Base-by-base conservation (phyloP, 371 early-diverging fungal genomes). In the Rhizopus sp. region DNA sequence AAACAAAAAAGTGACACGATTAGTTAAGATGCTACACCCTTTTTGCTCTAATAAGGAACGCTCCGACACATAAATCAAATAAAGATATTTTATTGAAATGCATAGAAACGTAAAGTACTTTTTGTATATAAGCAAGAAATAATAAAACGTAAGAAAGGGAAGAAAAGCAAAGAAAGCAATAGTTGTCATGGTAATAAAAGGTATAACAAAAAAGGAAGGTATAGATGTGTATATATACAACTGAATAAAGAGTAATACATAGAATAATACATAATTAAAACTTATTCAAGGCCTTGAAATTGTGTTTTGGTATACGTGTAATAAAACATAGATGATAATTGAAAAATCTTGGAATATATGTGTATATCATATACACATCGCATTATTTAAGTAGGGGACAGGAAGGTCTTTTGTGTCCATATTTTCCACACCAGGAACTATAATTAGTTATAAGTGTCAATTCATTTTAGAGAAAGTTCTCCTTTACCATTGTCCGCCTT, bases 401-500 rank as follows among this genome's bases (percentile, higher is more conserved):
- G 6, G 16, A 34, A 29, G 39, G 17, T 49, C 64, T 45, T 45
- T 68, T 67, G 47, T 78, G 78, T 6, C 78, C 78, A 35, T 78
- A 78, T 64, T 75, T 73, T 30, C 78, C 78, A 50, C 78, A 77
- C 77, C 77, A 77, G 44, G 70, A 35, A 46, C 77, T 77, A 59
- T 13, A 13, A 7, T 42, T 13, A 15, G n/a, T 1, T 42, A n/a
- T n/a, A n/a, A n/a, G 16, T 42, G 33, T 47, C 15, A 50, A 37
- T 13, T n/a, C 40, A 31, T 17, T n/a, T 29, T 50, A 50, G n/a
- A 29, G 33, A 23, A 44, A 29, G 3, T 30, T 46, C 3, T 2
- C 42, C 16, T 38, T 70, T 68, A 78, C 78, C 78, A 78, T 73
- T 78, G 78, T 23, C 78, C 78, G 1, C 78, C 78, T 59, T 69